Base-by-base conservation (phyloP, 805 yeast species). In the Kodamaea nitidulidarum region DNA sequence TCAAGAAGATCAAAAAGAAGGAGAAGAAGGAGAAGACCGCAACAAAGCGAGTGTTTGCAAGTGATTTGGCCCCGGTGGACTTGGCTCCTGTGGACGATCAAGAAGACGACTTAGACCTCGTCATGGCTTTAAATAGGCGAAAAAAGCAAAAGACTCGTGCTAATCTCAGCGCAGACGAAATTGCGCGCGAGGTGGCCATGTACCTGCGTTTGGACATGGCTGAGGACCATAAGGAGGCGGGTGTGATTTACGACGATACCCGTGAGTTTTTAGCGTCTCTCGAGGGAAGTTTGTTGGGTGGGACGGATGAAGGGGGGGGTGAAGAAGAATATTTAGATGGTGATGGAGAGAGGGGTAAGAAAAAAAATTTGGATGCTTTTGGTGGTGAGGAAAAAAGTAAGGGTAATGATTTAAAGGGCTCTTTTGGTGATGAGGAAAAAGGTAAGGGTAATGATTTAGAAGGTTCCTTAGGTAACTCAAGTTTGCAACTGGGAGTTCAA, bases 1-100 rank as follows among this genome's bases (percentile, higher is more conserved):
- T 70, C 61, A 70, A 66, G 44, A 72, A 73, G 47, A 50, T 68
- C 1, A 66, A 68, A 41, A 68, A 70, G 47, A 65, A 64, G 16
- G 58, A 59, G 41, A 68, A 70, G 47, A 65, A 64, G 16, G 58
- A 59, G 28, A 55, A 66, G 48, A 11, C 34, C 7, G 15, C 27
- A n/a, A 22, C 57, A 58, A 42, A 50, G 64, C 43, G 58, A 28
- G 53, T 48, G 17, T 30, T 30, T n/a, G 59, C 58, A 35, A 44
- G 41, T 12, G 61, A 60, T 6, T 52, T 68, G 10, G 50, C 55
- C 24, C 52, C 55, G 3, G 73, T 71, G 7, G 58, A 57, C 17
- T 46, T 68, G 14, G 44, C 47, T 0, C 51, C 54, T 6, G 37
- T 42, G 22, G 55, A 55, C 10, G 48, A 42, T 15, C 15, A 16